A percentile compares a stretch with the other conserved stretches of the same genome.
phyloP scores from a whole-genome alignment of 345 rosid genomes.

The Eucalyptus erythrocorys region DNA sequence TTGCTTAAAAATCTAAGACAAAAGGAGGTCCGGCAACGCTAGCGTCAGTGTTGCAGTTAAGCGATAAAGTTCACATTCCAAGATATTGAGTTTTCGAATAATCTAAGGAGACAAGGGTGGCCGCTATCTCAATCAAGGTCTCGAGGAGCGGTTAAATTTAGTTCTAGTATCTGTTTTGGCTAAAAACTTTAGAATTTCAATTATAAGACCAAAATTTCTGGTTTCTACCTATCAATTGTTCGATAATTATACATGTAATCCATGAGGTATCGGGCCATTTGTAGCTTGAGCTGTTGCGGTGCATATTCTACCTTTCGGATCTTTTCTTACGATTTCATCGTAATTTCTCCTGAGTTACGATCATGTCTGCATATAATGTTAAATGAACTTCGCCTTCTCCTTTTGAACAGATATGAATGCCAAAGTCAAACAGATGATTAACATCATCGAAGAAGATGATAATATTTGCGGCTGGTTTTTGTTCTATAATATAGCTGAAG shows the following conservation, averaged over 20 bases:
- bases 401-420: slow-evolving; percentile 66
- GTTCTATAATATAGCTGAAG: slow-evolving; percentile 23
- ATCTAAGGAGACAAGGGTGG: no score
- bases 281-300: neutral
- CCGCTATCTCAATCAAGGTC: no score
- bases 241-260: neutral
- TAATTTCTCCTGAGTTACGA: neutral
- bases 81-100: no score
- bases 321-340: neutral
- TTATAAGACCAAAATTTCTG: neutral
- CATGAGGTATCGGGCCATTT: neutral
- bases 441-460: slow-evolving; percentile 79
- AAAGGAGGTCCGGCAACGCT: no score
- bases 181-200: no score
- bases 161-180: no score
- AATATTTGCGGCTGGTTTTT: neutral
- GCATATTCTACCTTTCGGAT: neutral
- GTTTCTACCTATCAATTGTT: neutral
- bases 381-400: neutral
- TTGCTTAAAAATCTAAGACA: no score
- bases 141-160: no score
- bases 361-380: neutral
- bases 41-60: no score
- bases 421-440: slow-evolving; percentile 86
- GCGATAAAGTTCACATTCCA: no score